A percentile compares a stretch with the other conserved stretches of the same genome.
phyloP scores from a whole-genome alignment of 2,329 filamentous ascomycete genomes.

The Fusarium robinianum region DNA sequence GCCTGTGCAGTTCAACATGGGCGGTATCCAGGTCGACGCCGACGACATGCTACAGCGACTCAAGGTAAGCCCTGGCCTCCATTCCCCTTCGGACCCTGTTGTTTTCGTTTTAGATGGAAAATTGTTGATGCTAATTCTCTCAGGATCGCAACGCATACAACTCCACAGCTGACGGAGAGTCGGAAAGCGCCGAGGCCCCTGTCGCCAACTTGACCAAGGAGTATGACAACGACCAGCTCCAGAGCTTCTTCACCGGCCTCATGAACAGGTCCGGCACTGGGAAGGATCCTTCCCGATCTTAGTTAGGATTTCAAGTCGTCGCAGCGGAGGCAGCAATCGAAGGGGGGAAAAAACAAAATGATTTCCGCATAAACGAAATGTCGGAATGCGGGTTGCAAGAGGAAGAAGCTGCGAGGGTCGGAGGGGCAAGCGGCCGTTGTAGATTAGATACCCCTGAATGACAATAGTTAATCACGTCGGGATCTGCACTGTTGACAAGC shows the following conservation, averaged over 20 bases:
- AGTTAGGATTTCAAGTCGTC: background rate
- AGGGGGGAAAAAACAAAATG: conserved; percentile 4
- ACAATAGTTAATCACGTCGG: conserved; percentile 32
- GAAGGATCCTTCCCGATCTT: conserved; percentile 26
- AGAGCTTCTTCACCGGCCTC: conserved; percentile 63
- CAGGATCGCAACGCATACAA: conserved; percentile 63
- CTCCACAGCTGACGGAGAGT: conserved; percentile 50
- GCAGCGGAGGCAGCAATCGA: conserved; percentile 2
- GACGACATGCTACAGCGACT: conserved; percentile 89
- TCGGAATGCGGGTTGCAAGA: conserved; percentile 7
- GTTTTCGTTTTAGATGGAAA: background rate
- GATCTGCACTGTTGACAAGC: conserved; percentile 4
- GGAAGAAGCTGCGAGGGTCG: conserved; percentile 19
- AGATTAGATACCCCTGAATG: conserved; percentile 50
- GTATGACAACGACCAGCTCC: conserved; percentile 59
- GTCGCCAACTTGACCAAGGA: conserved; percentile 50
- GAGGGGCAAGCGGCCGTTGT: conserved; percentile 35
- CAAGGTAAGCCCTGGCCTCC: conserved; percentile 65
- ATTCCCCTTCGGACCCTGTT: no score
- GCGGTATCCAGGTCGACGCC: conserved; percentile 93
- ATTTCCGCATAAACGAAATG: conserved; percentile 13
- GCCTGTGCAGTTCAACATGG: conserved; percentile 97
- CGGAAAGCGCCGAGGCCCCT: conserved; percentile 44
- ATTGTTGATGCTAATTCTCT: conserved; percentile 23
- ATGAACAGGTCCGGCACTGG: conserved; percentile 56